A percentile compares a stretch with the other conserved stretches of the same genome.
Conservation (phyloP, 495 filamentous ascomycete species). For the Daldinia vernicosa region DNA sequence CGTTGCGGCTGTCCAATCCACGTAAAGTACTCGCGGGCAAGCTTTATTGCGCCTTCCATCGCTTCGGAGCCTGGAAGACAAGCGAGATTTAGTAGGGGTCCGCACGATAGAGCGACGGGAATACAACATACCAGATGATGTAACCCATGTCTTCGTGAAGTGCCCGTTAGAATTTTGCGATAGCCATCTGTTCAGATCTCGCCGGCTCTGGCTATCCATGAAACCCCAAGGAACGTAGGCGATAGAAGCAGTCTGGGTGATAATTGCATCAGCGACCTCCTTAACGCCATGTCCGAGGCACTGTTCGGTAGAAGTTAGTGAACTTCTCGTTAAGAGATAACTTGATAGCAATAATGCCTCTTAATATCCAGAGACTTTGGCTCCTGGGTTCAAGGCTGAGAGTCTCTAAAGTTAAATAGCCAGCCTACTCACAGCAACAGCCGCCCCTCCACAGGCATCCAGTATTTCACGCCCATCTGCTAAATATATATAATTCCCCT, state of each 20-base stretch:
- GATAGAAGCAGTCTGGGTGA: conserved; percentile 43
- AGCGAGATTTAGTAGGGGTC: neutral
- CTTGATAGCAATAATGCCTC: neutral
- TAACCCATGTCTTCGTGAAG: conserved; percentile 54
- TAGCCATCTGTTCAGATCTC: conserved; percentile 49
- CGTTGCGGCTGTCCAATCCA: conserved; percentile 57
- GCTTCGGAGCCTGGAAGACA: conserved; percentile 69
- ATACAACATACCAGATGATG: conserved; percentile 30
- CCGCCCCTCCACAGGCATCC: conserved; percentile 66
- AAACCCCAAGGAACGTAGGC: conserved; percentile 56
- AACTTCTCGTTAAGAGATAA: neutral
- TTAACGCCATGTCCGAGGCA: conserved; percentile 59
- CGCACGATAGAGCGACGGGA: neutral
- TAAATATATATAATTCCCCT: conserved; percentile 55
- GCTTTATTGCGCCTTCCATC: conserved; percentile 74
- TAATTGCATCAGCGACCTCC: conserved; percentile 51
- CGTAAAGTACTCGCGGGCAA: conserved; percentile 73
- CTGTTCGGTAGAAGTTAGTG: conserved; percentile 19
- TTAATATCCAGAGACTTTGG: neutral
- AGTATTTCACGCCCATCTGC: conserved; percentile 71
- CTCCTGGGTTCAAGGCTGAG: neutral
- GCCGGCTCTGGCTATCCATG: conserved; percentile 49
- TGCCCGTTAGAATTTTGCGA: conserved; percentile 53
- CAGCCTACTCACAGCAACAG: conserved; percentile 51
- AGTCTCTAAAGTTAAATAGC: neutral